A percentile compares a stretch with the other conserved stretches of the same genome.
phyloP scores from a whole-genome alignment of 345 rosid genomes.

The Ceriops zippeliana region DNA sequence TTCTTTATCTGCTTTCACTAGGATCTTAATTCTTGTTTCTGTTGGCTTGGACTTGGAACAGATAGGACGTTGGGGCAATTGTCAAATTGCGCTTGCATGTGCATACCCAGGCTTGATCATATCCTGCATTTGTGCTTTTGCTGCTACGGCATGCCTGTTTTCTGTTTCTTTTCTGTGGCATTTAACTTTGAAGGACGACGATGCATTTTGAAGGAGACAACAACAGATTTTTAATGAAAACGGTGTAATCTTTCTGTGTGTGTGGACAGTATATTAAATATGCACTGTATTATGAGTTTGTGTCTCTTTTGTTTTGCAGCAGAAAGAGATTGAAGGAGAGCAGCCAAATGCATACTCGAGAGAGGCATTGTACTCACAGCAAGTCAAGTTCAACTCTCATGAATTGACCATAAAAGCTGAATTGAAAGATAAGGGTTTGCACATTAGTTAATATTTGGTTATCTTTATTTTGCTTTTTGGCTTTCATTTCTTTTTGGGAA shows the following conservation, averaged over 20 bases:
- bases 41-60: too few relatives aligned
- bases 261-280: not conserved
- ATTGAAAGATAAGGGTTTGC: slow-evolving; percentile 61
- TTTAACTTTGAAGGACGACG: too few relatives aligned
- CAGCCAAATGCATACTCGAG: slow-evolving; percentile 60
- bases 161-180: too few relatives aligned
- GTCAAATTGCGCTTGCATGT: too few relatives aligned
- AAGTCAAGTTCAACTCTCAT: slow-evolving; percentile 53
- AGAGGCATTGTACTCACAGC: slow-evolving; percentile 59
- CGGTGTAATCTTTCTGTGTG: not conserved
- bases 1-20: too few relatives aligned
- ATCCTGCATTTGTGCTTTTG: too few relatives aligned
- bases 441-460: slow-evolving; percentile 63
- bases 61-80: too few relatives aligned
- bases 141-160: too few relatives aligned
- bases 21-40: too few relatives aligned
- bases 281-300: not conserved
- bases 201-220: too few relatives aligned
- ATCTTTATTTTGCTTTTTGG: slow-evolving; percentile 13
- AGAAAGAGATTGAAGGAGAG: slow-evolving; percentile 57
- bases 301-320: slow-evolving; percentile 34
- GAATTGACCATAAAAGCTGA: slow-evolving; percentile 54
- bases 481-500: not conserved
- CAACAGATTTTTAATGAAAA: too few relatives aligned
- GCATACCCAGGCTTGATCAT: too few relatives aligned